Conservation (phyloP, 768 basidiomycete species). For the Tricholoma hemisulphureum region DNA sequence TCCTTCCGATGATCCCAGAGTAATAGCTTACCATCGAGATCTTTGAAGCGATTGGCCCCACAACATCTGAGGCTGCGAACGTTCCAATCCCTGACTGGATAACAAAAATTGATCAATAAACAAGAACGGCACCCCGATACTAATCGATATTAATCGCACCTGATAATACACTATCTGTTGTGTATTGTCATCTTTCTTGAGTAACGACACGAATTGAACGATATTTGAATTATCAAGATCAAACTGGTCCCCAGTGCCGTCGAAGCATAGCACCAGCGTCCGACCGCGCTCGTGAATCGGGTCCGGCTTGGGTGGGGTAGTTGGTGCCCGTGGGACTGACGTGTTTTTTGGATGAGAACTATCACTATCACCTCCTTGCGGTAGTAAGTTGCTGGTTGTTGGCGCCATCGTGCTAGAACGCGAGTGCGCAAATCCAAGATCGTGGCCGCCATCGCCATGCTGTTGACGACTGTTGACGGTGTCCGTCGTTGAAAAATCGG, state of each 20-base stretch:
- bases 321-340: no score
- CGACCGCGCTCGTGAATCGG: constrained; percentile 41
- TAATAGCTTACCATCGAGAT: constrained; percentile 36
- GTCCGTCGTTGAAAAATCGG: constrained; percentile 8
- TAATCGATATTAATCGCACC: constrained; percentile 22
- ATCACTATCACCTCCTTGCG: no score
- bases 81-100: constrained; percentile 52
- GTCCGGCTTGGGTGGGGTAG: constrained; percentile 29
- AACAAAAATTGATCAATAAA: neutral
- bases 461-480: constrained; percentile 1
- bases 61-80: constrained; percentile 39
- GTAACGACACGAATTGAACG: constrained; percentile 46
- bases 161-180: constrained; percentile 63
- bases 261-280: constrained; percentile 54
- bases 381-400: neutral
- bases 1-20: no score
- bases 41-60: constrained; percentile 32
- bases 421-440: neutral
- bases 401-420: neutral
- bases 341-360: no score
- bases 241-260: constrained; percentile 55
- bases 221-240: constrained; percentile 55
- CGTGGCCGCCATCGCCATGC: neutral
- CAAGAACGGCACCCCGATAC: neutral
- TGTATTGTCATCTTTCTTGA: constrained; percentile 50